A percentile compares a stretch with the other conserved stretches of the same genome.
phyloP scores from a whole-genome alignment of 169 alveolate species.

The Babesia bigemina region DNA sequence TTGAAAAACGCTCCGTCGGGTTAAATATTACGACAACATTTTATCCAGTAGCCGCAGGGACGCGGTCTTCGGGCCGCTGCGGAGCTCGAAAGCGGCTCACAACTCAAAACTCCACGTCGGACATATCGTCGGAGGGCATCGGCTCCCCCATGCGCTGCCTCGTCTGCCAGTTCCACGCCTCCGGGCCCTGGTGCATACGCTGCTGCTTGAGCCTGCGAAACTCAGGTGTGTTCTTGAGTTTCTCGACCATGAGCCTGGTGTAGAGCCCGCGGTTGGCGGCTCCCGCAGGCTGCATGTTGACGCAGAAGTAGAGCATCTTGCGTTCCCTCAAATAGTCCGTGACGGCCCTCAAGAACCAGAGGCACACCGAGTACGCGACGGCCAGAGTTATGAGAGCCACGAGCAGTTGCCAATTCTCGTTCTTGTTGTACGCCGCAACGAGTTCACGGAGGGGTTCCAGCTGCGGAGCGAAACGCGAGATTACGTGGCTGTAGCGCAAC shows the following conservation, averaged over 20 bases:
- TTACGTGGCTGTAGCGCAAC: constrained; percentile 1
- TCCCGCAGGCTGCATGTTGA: constrained; percentile 69
- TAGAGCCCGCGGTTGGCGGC: constrained; percentile 54
- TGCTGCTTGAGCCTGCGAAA: constrained; percentile 70
- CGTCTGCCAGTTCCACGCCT: constrained; percentile 81
- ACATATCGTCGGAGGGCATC: constrained; percentile 40
- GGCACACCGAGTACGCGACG: not conserved
- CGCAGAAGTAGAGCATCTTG: constrained; percentile 32
- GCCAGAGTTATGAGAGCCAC: constrained; percentile 9
- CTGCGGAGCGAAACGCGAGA: constrained; percentile 19
- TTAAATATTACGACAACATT: not conserved
- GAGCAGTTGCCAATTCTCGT: constrained; percentile 27
- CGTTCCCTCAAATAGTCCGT: constrained; percentile 3
- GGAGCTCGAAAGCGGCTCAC: not conserved
- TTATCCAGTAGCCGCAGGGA: not conserved
- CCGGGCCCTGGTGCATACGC: constrained; percentile 75
- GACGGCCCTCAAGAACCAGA: constrained; percentile 1
- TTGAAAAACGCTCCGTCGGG: not conserved
- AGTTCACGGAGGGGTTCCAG: not conserved
- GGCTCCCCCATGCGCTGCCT: constrained; percentile 56
- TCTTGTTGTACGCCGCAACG: constrained; percentile 33
- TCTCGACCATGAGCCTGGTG: constrained; percentile 64
- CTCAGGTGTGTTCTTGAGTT: constrained; percentile 68
- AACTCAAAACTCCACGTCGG: constrained; percentile 18
- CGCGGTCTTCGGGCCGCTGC: no score